Evolutionary conservation across 305 asterid species (phyloP).

Genomic region (Fraxinus greggii): DNA sequence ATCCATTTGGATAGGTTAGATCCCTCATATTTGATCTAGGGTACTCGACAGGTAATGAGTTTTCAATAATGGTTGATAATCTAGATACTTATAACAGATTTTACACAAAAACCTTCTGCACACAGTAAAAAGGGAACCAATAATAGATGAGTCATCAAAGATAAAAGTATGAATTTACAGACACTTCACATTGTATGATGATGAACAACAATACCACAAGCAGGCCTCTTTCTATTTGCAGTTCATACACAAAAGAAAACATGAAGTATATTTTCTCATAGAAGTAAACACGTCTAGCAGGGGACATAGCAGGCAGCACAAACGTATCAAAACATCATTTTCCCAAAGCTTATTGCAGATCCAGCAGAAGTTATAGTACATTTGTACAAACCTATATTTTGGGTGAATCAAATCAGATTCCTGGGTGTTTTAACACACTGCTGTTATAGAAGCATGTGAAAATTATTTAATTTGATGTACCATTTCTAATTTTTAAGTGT

Average conservation of each 20-base stretch:
- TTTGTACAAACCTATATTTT: not conserved
- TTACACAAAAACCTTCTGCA: not conserved
- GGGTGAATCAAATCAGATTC: not conserved
- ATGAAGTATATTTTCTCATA: not conserved
- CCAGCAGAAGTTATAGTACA: not conserved
- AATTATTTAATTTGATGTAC: not conserved
- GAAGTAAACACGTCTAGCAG: not conserved
- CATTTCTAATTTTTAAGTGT: conserved; percentile 1
- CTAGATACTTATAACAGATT: not conserved
- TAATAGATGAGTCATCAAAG: not conserved
- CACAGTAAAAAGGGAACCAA: not conserved
- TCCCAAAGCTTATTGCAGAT: not conserved
- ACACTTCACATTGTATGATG: not conserved
- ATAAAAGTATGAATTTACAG: not conserved
- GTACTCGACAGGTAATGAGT: conserved; percentile 14
- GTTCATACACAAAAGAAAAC: not conserved
- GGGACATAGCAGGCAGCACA: not conserved
- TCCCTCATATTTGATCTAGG: conserved; percentile 27
- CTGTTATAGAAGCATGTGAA: not conserved
- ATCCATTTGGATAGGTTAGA: conserved; percentile 25
- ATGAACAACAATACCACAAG: not conserved
- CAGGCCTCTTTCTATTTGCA: not conserved
- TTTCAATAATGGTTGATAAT: not conserved
- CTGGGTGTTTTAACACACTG: not conserved
- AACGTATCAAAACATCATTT: not conserved